Base-by-base conservation (phyloP, 768 basidiomycete genomes). In the Termitomyces titanicus region DNA sequence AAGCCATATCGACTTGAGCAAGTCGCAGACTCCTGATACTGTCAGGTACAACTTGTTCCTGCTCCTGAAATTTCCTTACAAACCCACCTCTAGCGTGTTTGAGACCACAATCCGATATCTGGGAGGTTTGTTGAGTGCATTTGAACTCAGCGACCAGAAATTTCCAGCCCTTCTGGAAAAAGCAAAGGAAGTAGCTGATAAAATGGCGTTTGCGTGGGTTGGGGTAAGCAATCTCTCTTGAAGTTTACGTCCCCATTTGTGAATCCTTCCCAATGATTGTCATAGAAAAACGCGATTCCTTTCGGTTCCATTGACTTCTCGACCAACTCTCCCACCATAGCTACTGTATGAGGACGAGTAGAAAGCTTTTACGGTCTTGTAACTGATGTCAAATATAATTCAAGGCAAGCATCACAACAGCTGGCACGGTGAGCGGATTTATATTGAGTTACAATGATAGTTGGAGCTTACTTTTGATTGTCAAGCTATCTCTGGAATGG, bases 61-160 rank as follows among this genome's bases (percentile, higher is more conserved):
- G 22, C n/a, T 8, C 46, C 45, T 9, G 12, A 10, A 17, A 55
- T 27, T 22, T n/a, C 34, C 9, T 22, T 22, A 17, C 47, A 40
- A 12, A 57, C 17, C 25, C 31, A 40, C 47, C 18, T 25, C 25
- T 38, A 87, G 85, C 57, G 72, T 90, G 3, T 90, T 91, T 61
- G 89, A 91, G 68, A 86, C 86, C 1, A 88, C 84, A 0, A 91
- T 91, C 61, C 86, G 89, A 39, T 86, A 83, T 48, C 63, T 91
- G 3, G 89, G 79, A 7, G 86, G 86, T 1, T 70, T 88, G 11
- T 63, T 91, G 39, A 85, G 81, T 51, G 80, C 88, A 5, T 90
- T 83, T 58, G 86, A 90, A 59, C 79, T 90, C 48, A 87, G 82
- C 55, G 79, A 79, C 7, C 54, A 75, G 52, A 59, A 81, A 46